phyloP scores from a whole-genome alignment of 2,329 filamentous ascomycete genomes.

The Metarhizium humberi region DNA sequence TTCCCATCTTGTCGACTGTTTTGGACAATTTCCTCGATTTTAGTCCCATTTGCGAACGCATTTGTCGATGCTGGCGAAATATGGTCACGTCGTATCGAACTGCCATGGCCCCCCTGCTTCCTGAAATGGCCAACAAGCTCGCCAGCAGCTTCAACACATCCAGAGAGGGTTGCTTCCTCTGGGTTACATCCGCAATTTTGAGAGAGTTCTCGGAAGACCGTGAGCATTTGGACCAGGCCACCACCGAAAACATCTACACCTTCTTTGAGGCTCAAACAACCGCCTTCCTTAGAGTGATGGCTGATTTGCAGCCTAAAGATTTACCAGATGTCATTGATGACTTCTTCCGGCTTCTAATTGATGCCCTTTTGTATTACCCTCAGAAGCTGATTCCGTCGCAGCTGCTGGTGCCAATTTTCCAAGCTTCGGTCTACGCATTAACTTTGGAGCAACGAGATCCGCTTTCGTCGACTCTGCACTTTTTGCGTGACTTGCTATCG shows the following conservation, averaged over 20 bases:
- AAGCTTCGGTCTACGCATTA: constrained; percentile 78
- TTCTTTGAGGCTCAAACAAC: constrained; percentile 94
- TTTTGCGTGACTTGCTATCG: constrained; percentile 80
- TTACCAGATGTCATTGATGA: constrained; percentile 84
- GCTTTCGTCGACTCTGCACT: constrained; percentile 84
- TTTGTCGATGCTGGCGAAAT: constrained; percentile 92
- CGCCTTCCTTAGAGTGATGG: constrained; percentile 81
- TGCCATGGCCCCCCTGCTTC: constrained; percentile 76
- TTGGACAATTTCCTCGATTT: constrained; percentile 81
- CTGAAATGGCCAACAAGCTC: constrained; percentile 79
- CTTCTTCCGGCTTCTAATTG: constrained; percentile 87
- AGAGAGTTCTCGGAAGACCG: constrained; percentile 90
- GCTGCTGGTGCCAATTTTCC: constrained; percentile 73
- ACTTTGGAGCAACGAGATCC: constrained; percentile 87
- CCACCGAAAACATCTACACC: constrained; percentile 77
- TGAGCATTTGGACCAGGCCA: constrained; percentile 73
- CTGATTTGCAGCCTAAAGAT: constrained; percentile 65
- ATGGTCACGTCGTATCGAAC: constrained; percentile 96
- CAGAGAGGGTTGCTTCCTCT: constrained; percentile 93
- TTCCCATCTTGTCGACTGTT: constrained; percentile 78
- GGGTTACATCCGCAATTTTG: constrained; percentile 91
- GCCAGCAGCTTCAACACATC: constrained; percentile 77
- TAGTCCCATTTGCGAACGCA: constrained; percentile 80
- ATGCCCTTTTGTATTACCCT: constrained; percentile 89
- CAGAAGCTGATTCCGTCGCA: constrained; percentile 71